Evolutionary conservation across 2,329 filamentous ascomycete genomes (phyloP), one percentile per base, ranked within the genome.

Genomic region (Aureobasidium pullulans): DNA sequence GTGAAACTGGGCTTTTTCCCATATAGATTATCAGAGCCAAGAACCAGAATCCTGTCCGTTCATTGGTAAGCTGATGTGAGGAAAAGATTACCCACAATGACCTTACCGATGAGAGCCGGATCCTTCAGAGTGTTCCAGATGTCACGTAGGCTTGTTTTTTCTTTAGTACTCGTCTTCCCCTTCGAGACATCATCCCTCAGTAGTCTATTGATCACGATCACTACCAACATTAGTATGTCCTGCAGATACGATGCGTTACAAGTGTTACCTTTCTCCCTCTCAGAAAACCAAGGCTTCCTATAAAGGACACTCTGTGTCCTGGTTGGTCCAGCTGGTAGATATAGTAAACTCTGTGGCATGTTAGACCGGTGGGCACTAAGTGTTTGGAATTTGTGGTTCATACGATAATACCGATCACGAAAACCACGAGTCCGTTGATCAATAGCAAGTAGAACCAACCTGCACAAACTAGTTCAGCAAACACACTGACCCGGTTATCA

Each of bases 1-100:
- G 72, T 1, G 76, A 76, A 1, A 74, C 67, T 1, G 80, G 78
- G 0, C 77, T 74, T 48, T 74, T 75, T 0, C 84, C 83, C 16
- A 83, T 81, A 60, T 81, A 78, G 2, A 40, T 40, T 8, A 52
- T 40, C 6, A 23, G 23, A 6, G 47, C 47, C 23, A 31, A 49
- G 8, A 49, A 36, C 47, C 47, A 49, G 16, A 49, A 49, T 9
- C 47, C 47, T n/a, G 36, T 28, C 32, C 36, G 16, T 28, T 16
- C 10, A 19, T 2, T 36, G 47, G 32, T 49, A 6, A 49, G 62
- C 79, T 78, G 0, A 74, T 71, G 6, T 84, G 23, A 23, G 23
- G 23, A 23, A 23, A 23, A 23, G 23, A 23, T 23, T 68, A 0
- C 81, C 81, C 16, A 83, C 74, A 40, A 81, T 64, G 62, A 84